phyloP scores from a whole-genome alignment of 192 early-diverging fungal genomes.

The Gamsiella multidivaricata region DNA sequence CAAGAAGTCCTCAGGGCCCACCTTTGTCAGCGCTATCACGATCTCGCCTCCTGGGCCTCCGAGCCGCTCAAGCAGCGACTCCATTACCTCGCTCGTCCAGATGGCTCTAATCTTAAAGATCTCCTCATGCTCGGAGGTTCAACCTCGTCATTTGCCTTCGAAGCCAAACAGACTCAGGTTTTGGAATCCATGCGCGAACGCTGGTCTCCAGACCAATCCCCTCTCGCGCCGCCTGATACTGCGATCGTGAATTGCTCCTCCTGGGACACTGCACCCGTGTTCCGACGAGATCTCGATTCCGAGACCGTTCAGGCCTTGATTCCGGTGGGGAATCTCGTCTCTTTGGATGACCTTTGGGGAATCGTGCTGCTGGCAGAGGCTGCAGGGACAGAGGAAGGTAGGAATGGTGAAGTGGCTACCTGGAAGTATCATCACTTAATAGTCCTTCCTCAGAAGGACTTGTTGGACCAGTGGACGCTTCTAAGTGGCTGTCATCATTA shows the following conservation, averaged over 20 bases:
- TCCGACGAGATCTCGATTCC: not conserved
- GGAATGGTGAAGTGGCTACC: not conserved
- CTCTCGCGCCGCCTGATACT: not conserved
- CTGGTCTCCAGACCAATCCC: not conserved
- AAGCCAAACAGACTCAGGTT: not conserved
- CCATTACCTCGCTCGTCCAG: not conserved
- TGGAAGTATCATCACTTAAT: slow-evolving; percentile 13
- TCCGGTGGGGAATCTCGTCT: not conserved
- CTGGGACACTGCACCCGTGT: slow-evolving; percentile 1
- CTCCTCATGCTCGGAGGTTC: not conserved
- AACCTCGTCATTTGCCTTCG: not conserved
- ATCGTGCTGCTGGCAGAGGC: not conserved
- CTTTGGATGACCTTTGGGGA: slow-evolving; percentile 4
- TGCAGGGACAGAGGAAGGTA: not conserved
- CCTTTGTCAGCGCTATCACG: not conserved
- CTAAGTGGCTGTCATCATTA: not conserved
- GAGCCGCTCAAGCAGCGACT: slow-evolving; percentile 18
- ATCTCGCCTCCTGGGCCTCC: slow-evolving; percentile 21
- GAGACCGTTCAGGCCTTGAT: slow-evolving; percentile 10
- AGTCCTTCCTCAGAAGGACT: not conserved
- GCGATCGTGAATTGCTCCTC: not conserved
- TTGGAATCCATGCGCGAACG: not conserved
- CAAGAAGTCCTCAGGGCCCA: slow-evolving; percentile 5
- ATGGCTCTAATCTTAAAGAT: slow-evolving; percentile 12
- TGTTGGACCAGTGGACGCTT: not conserved